phyloP scores from a whole-genome alignment of 768 basidiomycete genomes.

The Nidula microcarpa region DNA sequence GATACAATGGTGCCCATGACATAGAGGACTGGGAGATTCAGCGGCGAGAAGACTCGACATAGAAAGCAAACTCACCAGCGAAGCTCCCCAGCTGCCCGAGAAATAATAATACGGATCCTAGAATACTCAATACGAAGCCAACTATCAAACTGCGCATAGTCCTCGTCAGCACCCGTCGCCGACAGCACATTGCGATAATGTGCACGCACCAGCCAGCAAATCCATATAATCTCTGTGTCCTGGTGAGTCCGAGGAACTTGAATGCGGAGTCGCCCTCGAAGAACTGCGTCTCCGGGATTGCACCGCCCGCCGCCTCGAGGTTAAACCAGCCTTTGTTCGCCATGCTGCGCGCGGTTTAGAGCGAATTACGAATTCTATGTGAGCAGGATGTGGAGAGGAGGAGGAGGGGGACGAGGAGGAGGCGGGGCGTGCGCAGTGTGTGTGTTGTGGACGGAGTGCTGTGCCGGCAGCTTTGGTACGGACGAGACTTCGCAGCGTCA shows the following conservation, averaged over 20 bases:
- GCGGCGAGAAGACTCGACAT: slow-evolving; percentile 1
- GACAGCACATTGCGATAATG: not conserved
- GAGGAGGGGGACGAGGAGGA: not conserved
- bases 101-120: slow-evolving; percentile 78
- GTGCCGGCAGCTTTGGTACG: no score
- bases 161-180: no score
- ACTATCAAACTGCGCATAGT: slow-evolving; percentile 49
- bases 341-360: slow-evolving; percentile 23
- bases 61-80: slow-evolving; percentile 51
- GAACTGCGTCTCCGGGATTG: slow-evolving; percentile 75
- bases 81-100: slow-evolving; percentile 67
- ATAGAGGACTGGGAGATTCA: slow-evolving; percentile 63
- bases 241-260: slow-evolving; percentile 71
- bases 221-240: slow-evolving; percentile 81
- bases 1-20: slow-evolving; percentile 78
- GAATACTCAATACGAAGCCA: slow-evolving; percentile 77
- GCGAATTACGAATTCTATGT: not conserved
- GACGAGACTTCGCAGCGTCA: no score
- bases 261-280: slow-evolving; percentile 92
- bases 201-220: slow-evolving; percentile 73
- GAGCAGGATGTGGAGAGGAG: not conserved
- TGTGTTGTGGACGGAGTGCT: no score
- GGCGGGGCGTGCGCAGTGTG: slow-evolving; percentile 17
- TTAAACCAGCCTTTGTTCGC: slow-evolving; percentile 83
- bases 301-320: slow-evolving; percentile 61